Conservation (phyloP, 2,329 filamentous ascomycete genomes). For the Stagonosporopsis cucurbitacearum region DNA sequence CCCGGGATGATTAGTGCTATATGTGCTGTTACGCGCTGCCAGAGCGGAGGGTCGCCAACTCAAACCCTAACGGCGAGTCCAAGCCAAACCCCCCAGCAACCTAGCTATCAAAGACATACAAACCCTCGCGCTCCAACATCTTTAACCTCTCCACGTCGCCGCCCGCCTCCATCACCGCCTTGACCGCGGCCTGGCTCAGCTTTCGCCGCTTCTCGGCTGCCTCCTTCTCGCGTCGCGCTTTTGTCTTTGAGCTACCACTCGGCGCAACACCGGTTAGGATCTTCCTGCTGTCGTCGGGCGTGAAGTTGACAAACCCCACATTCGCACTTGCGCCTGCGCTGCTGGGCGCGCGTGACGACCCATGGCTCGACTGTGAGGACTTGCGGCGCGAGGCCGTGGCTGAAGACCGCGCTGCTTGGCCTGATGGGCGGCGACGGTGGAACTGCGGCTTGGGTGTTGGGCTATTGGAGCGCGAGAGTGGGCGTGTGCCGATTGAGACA, state of each 20-base stretch:
- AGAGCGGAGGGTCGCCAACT: not conserved
- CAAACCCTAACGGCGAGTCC: conserved; percentile 4
- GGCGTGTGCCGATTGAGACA: conserved; percentile 30
- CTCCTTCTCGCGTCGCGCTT: conserved; percentile 89
- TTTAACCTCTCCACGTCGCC: conserved; percentile 63
- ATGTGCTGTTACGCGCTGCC: not conserved
- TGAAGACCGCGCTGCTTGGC: conserved; percentile 9
- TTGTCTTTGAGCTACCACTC: conserved; percentile 90
- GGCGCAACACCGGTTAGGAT: conserved; percentile 91
- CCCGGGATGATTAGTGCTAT: not conserved
- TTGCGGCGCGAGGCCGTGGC: conserved; percentile 8
- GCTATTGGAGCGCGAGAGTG: conserved; percentile 33
- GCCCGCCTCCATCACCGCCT: conserved; percentile 73
- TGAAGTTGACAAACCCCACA: conserved; percentile 88
- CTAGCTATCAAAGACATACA: conserved; percentile 38
- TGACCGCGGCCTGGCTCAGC: conserved; percentile 71
- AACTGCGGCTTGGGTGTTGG: conserved; percentile 35
- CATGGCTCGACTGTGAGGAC: conserved; percentile 17
- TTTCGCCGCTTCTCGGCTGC: conserved; percentile 76
- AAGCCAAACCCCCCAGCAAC: not conserved
- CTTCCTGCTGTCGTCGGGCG: conserved; percentile 75
- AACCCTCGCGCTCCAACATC: conserved; percentile 51
- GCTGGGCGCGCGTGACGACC: conserved; percentile 52
- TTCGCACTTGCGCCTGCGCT: conserved; percentile 38
- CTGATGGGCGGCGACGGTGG: conserved; percentile 33